These are phyloP conservation scores for Nakazawaea holstii DNA, from an alignment of 805 yeast species.

Conservation along the genomic window DNA sequence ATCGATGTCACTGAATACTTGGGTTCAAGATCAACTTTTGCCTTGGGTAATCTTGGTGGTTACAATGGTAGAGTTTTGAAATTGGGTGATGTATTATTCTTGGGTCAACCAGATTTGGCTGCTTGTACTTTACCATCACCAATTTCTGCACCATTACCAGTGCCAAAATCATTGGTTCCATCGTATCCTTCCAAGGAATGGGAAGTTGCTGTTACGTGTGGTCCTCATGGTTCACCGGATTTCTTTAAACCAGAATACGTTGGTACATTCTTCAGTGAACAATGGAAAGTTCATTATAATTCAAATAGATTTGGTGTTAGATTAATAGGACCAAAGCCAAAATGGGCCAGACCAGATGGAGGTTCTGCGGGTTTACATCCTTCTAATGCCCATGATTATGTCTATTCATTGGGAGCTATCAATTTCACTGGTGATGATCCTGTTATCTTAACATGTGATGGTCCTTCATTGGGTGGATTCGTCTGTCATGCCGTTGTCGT, in stretches of 20 bases:
- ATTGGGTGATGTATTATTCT: constrained; percentile 85
- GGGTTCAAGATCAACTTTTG: constrained; percentile 96
- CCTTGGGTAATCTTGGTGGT: constrained; percentile 91
- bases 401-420: constrained; percentile 92
- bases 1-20: constrained; percentile 90
- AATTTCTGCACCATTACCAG: constrained; percentile 51
- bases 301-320: constrained; percentile 96
- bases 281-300: constrained; percentile 96
- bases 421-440: constrained; percentile 99
- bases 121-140: constrained; percentile 73
- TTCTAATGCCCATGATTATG: constrained; percentile 97
- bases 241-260: constrained; percentile 77
- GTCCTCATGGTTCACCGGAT: constrained; percentile 98
- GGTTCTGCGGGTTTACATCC: constrained; percentile 99
- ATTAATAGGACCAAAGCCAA: constrained; percentile 90
- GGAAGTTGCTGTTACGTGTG: constrained; percentile 91
- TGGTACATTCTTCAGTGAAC: constrained; percentile 63
- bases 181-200: constrained; percentile 50
- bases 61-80: constrained; percentile 88
- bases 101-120: constrained; percentile 70
- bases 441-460: constrained; percentile 93
- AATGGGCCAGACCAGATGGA: constrained; percentile 95
- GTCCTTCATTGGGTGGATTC: constrained; percentile 96
- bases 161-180: constrained; percentile 57
- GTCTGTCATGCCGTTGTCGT: constrained; percentile 96